Base-by-base conservation (phyloP, 2,329 filamentous ascomycete genomes). In the Botrytis tulipae region DNA sequence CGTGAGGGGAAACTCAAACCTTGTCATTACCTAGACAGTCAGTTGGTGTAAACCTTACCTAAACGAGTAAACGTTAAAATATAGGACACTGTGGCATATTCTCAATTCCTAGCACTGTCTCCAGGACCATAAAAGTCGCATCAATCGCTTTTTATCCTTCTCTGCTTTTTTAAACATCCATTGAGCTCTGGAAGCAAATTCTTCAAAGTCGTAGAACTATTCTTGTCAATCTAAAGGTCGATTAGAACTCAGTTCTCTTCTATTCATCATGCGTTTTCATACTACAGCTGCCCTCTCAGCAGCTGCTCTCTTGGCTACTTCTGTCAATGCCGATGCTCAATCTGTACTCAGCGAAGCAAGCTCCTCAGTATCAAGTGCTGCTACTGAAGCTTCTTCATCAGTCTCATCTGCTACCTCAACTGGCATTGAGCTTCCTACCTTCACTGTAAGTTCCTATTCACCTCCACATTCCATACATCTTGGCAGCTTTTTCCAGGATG, bases 221-320 rank as follows among this genome's bases (percentile, higher is more conserved):
- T 72, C 74, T 74, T 62, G 29, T 76, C 76, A 54, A 73, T 76
- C 68, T 44, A 9, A 68, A 62, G 65, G 71, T 77, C 73, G 75
- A 78, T 77, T 74, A 60, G 73, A 74, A 68, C 42, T 37, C 72
- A 40, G 73, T 77, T 76, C 74, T 72, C 72, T 74, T 71, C 71
- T 77, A 69, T 70, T 73, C 77, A 78, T 61, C 69, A 97, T 97
- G 94, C 93, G 92, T 90, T 90, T 97, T 85, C 92, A 92, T 85
- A 87, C 92, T 83, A 89, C 92, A 81, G 89, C 94, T 80, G 92
- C 91, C 78, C 89, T 92, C 78, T 88, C 92, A 81, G 91, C 93
- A 82, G 92, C 93, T 80, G 90, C 92, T 80, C 84, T 94, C 78
- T 84, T 92, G 81, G 91, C 91, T 78, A 88, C 90, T 82, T 89